Evolutionary conservation across 1,284 basidiomycete genomes (phyloP).

Genomic region (Caloboletus firmus): DNA sequence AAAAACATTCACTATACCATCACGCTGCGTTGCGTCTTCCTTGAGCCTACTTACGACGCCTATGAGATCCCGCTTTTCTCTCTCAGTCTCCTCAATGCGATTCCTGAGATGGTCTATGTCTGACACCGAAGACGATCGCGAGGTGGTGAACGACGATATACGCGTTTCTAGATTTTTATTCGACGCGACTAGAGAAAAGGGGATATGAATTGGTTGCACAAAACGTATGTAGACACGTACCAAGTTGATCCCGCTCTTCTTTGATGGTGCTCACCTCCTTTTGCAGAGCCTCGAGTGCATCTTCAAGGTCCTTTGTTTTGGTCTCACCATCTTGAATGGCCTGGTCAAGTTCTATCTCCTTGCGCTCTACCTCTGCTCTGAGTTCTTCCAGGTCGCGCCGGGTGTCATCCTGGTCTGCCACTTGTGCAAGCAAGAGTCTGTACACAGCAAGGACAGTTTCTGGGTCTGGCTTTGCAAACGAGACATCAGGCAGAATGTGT

Average conservation of each 20-base stretch:
- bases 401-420: conserved; percentile 50
- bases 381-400: conserved; percentile 64
- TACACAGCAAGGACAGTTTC: conserved; percentile 64
- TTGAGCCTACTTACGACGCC: conserved; percentile 71
- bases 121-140: conserved; percentile 57
- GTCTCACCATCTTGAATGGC: conserved; percentile 71
- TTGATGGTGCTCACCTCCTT: conserved; percentile 55
- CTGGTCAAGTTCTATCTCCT: conserved; percentile 78
- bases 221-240: conserved; percentile 40
- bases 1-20: conserved; percentile 45
- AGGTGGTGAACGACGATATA: conserved; percentile 50
- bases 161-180: conserved; percentile 55
- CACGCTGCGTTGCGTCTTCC: conserved; percentile 65
- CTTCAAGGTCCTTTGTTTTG: conserved; percentile 54
- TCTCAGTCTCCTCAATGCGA: conserved; percentile 67
- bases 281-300: conserved; percentile 47
- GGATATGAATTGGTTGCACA: conserved; percentile 6
- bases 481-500: conserved; percentile 52
- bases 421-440: conserved; percentile 57
- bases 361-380: conserved; percentile 61
- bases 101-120: conserved; percentile 59
- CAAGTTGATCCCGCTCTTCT: conserved; percentile 61
- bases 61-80: conserved; percentile 79
- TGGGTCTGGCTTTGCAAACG: conserved; percentile 53
- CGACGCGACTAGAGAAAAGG: conserved; percentile 44